A percentile compares a stretch with the other conserved stretches of the same genome.
Evolutionary conservation across 2,329 filamentous ascomycete species (phyloP).

Genomic region (Claviceps sp.): DNA sequence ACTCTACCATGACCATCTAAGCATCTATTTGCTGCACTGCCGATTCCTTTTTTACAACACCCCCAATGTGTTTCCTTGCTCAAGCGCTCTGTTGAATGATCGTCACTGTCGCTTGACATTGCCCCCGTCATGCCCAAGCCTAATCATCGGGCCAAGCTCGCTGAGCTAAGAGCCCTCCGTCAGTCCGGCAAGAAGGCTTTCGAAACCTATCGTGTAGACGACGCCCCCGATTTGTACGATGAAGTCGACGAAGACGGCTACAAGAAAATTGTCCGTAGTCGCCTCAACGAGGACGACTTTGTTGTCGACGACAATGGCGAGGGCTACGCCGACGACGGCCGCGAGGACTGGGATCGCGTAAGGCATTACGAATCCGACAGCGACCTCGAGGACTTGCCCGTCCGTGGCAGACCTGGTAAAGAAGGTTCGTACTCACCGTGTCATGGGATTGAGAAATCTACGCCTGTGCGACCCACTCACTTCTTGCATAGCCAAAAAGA

Average conservation of each 20-base stretch:
- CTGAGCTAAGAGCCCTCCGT: conserved; percentile 72
- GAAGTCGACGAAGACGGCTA: conserved; percentile 95
- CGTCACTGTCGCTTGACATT: conserved; percentile 7
- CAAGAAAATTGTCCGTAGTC: conserved; percentile 83
- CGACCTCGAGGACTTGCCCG: conserved; percentile 32
- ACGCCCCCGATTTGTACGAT: conserved; percentile 79
- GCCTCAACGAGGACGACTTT: conserved; percentile 90
- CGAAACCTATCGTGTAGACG: conserved; percentile 72
- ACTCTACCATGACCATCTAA: background rate
- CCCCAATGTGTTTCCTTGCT: conserved; percentile 1
- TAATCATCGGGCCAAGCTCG: conserved; percentile 40
- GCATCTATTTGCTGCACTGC: background rate
- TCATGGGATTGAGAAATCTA: conserved; percentile 1
- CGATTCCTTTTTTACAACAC: background rate
- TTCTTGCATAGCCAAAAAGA: conserved; percentile 55
- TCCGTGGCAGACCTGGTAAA: conserved; percentile 36
- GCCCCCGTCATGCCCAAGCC: conserved; percentile 22
- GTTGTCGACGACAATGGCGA: conserved; percentile 97
- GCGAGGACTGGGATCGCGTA: conserved; percentile 81
- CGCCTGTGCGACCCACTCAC: background rate
- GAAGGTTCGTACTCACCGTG: conserved; percentile 25
- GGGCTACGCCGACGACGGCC: conserved; percentile 90
- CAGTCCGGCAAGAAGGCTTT: conserved; percentile 85
- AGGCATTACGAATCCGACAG: conserved; percentile 59
- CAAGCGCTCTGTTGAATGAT: conserved; percentile 2